These are phyloP conservation scores for Epipyxis sp. DNA, from an alignment of 108 stramenopile species.

Conservation along the genomic window DNA sequence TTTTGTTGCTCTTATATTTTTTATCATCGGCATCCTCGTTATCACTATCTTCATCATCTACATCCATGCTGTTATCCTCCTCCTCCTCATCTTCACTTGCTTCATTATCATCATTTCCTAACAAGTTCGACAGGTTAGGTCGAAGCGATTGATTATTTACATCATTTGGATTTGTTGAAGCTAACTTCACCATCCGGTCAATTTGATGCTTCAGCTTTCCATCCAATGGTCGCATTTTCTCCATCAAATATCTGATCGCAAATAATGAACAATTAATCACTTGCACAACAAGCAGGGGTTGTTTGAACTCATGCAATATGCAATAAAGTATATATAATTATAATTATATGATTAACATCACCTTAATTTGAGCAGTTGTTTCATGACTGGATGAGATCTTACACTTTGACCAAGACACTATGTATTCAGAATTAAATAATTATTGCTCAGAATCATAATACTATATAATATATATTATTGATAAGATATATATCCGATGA, in stretches of 20 bases:
- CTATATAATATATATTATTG: too few relatives aligned
- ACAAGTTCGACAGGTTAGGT: conserved; percentile 32
- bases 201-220: conserved; percentile 50
- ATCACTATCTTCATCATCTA: background rate
- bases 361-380: conserved; percentile 46
- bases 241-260: conserved; percentile 47
- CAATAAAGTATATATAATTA: too few relatives aligned
- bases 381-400: conserved; percentile 51
- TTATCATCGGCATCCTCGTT: conserved; percentile 12
- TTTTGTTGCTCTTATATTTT: conserved; percentile 62
- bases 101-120: conserved; percentile 41
- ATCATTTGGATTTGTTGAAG: conserved; percentile 31
- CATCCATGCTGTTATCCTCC: background rate
- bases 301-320: too few relatives aligned
- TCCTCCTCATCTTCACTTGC: conserved; percentile 15
- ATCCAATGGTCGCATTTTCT: conserved; percentile 51
- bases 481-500: too few relatives aligned
- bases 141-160: background rate
- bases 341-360: too few relatives aligned
- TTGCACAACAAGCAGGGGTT: too few relatives aligned
- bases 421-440: too few relatives aligned
- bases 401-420: conserved; percentile 44
- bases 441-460: too few relatives aligned
- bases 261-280: too few relatives aligned
- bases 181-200: conserved; percentile 47